Evolutionary conservation across 805 yeast species (phyloP).

Genomic region (Cyberlindnera nakhonratchasimensis): DNA sequence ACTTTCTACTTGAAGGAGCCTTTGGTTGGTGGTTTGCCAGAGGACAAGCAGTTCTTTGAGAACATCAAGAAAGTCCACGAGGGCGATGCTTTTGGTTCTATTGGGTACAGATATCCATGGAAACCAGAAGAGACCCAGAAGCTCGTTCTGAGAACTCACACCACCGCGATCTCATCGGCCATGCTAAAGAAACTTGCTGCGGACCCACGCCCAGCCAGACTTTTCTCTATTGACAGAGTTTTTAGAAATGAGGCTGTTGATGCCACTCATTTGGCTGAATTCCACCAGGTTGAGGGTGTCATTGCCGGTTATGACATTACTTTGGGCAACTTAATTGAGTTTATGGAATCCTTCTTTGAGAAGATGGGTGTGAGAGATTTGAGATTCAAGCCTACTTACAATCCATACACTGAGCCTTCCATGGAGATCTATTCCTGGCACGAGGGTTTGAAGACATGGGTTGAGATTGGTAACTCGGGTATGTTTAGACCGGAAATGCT

Average conservation of each 20-base stretch:
- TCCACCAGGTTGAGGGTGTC: conserved; percentile 99
- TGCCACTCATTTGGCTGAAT: conserved; percentile 98
- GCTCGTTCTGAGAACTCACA: conserved; percentile 94
- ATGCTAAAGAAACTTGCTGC: conserved; percentile 85
- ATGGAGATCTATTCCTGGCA: conserved; percentile 98
- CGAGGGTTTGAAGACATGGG: conserved; percentile 93
- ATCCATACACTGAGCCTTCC: conserved; percentile 98
- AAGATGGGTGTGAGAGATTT: conserved; percentile 96
- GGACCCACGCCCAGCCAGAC: conserved; percentile 85
- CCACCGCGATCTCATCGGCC: conserved; percentile 89
- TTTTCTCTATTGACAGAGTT: conserved; percentile 95
- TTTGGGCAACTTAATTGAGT: conserved; percentile 93
- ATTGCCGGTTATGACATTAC: conserved; percentile 94
- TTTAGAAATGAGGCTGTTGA: conserved; percentile 99
- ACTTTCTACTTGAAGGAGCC: conserved; percentile 98
- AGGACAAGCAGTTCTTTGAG: conserved; percentile 73
- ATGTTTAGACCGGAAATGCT: conserved; percentile 99
- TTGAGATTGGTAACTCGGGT: conserved; percentile 98
- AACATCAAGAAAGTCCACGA: conserved; percentile 83
- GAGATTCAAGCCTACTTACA: conserved; percentile 97
- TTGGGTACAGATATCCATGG: conserved; percentile 99
- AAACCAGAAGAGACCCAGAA: conserved; percentile 83
- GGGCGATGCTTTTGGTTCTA: conserved; percentile 86
- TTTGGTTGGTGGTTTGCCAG: conserved; percentile 70
- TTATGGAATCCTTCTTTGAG: conserved; percentile 95